These are phyloP conservation scores for Curvularia verruculosa DNA, from an alignment of 2,329 filamentous ascomycete species.

Conservation along the genomic window DNA sequence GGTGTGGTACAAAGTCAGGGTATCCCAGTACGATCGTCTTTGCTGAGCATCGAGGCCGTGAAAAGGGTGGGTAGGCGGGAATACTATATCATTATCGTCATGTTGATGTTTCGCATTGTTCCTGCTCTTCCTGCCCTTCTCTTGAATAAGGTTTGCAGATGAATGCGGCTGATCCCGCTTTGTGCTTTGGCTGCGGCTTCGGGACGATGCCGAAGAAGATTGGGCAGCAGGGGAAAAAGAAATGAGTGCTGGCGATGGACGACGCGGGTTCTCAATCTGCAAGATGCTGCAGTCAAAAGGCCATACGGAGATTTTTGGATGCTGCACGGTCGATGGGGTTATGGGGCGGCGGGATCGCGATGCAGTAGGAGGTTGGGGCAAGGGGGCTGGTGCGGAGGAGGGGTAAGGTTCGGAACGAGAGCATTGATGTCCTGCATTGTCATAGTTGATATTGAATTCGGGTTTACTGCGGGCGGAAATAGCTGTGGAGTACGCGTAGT, in stretches of 20 bases:
- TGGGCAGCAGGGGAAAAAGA: not conserved
- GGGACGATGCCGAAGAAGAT: not conserved
- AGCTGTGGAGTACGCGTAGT: not conserved
- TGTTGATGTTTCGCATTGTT: not conserved
- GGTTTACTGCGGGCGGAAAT: not conserved
- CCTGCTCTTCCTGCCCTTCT: not conserved
- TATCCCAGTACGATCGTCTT: not conserved
- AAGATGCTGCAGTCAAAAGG: not conserved
- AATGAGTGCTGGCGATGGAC: not conserved
- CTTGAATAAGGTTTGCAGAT: not conserved
- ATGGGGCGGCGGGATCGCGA: not conserved
- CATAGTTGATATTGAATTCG: not conserved
- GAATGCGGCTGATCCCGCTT: not conserved
- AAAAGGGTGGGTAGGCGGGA: conserved; percentile 1
- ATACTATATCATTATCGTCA: not conserved
- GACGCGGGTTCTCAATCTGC: not conserved
- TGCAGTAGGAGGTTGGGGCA: conserved; percentile 4
- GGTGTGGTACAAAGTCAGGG: not conserved
- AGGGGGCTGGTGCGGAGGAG: conserved; percentile 5
- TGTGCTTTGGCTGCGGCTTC: not conserved
- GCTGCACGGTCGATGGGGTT: not conserved
- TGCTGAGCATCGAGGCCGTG: not conserved
- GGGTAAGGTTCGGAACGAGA: conserved; percentile 7
- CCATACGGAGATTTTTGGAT: conserved; percentile 6
- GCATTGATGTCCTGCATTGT: not conserved